These are phyloP conservation scores for Stentor coeruleus DNA, from an alignment of 73 alveolate genomes.

Conservation along the genomic window DNA sequence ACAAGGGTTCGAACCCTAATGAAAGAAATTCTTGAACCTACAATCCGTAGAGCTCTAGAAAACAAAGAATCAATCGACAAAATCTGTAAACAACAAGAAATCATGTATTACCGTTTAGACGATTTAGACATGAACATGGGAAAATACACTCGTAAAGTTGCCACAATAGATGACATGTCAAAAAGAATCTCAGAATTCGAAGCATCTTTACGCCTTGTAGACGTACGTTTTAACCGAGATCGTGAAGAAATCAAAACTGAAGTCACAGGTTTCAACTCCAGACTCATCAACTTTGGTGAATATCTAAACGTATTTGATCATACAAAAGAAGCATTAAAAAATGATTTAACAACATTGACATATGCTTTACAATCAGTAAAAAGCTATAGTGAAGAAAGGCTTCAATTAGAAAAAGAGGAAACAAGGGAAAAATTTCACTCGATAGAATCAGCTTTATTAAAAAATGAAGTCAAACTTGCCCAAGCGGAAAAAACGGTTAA, in stretches of 20 bases:
- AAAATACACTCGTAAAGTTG: background rate
- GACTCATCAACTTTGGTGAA: background rate
- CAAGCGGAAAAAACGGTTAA: no score
- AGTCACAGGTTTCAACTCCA: background rate
- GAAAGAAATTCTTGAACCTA: constrained; percentile 5
- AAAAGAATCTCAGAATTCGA: background rate
- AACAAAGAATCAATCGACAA: background rate
- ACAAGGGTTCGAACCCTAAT: background rate
- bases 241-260: background rate
- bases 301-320: background rate
- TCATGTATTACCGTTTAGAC: background rate
- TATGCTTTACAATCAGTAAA: background rate
- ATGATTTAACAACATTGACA: background rate
- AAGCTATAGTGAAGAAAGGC: background rate
- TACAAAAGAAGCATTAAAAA: background rate
- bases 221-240: background rate
- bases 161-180: background rate
- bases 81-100: background rate
- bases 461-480: no score
- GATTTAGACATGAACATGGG: background rate
- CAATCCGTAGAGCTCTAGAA: constrained; percentile 3
- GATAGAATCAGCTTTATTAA: no score
- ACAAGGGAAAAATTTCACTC: no score
- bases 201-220: background rate
- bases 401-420: no score